Evolutionary conservation across 2,329 filamentous ascomycete genomes (phyloP).

Genomic region (Aspergillus melleus): DNA sequence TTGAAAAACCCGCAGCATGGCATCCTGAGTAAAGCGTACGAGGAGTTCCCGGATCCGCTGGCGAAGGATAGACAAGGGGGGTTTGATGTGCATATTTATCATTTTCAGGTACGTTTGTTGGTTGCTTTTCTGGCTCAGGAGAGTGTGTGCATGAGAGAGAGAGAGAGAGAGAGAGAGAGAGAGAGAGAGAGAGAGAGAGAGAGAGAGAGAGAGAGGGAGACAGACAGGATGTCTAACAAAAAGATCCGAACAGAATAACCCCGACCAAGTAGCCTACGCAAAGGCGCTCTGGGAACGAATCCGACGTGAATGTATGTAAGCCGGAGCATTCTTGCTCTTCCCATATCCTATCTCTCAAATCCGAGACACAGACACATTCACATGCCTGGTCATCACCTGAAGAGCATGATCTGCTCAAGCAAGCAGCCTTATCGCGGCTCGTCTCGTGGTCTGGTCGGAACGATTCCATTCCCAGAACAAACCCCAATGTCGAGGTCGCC

Average conservation of each 20-base stretch:
- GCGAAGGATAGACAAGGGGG: conserved; percentile 66
- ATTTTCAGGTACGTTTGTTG: conserved; percentile 55
- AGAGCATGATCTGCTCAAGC: too few species aligned
- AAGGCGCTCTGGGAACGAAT: conserved; percentile 74
- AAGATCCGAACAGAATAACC: conserved; percentile 48
- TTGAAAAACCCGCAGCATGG: conserved; percentile 65
- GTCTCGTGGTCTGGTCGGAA: too few species aligned
- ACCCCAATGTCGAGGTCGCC: too few species aligned
- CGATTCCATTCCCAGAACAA: too few species aligned
- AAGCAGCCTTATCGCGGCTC: too few species aligned
- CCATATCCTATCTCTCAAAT: background rate
- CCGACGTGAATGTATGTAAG: conserved; percentile 72
- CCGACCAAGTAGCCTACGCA: conserved; percentile 66
- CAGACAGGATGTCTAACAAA: background rate
- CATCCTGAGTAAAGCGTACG: conserved; percentile 67
- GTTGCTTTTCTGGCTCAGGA: too few species aligned
- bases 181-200: too few species aligned
- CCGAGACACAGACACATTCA: too few species aligned
- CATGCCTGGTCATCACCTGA: too few species aligned
- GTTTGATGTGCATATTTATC: conserved; percentile 88
- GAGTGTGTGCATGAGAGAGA: too few species aligned
- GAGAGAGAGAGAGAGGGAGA: too few species aligned
- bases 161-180: too few species aligned
- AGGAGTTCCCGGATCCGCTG: conserved; percentile 67
- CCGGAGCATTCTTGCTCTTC: conserved; percentile 1